Conservation (phyloP, 805 yeast species). For the Nakazawaea populi region DNA sequence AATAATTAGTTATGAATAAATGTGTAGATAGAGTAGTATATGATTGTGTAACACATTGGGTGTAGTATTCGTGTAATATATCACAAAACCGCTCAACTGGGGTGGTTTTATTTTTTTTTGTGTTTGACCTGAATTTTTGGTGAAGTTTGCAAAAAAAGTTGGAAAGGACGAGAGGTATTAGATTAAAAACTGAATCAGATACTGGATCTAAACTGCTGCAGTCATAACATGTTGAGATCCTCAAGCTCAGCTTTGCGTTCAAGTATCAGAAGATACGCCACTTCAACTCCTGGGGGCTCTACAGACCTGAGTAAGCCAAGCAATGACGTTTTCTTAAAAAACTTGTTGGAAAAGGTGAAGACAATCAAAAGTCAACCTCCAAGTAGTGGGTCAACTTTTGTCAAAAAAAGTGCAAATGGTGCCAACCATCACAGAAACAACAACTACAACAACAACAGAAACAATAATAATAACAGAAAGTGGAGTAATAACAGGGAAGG, state of each 20-base stretch:
- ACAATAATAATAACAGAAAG: neutral
- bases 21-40: neutral
- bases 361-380: conserved; percentile 1
- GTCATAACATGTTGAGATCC: neutral
- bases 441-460: neutral
- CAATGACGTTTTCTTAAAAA: conserved; percentile 1
- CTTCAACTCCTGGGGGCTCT: neutral
- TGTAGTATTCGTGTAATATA: too few species aligned
- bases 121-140: too few species aligned
- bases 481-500: too few species aligned
- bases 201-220: too few species aligned
- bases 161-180: too few species aligned
- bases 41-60: too few species aligned
- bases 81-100: neutral
- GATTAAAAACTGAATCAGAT: too few species aligned
- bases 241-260: neutral
- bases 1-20: too few species aligned
- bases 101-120: neutral
- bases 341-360: conserved; percentile 8
- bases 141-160: too few species aligned
- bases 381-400: neutral
- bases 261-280: neutral
- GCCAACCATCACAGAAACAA: neutral
- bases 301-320: neutral
- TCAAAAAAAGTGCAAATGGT: neutral